Base-by-base conservation (phyloP, 208 protist genomes). In the Tritrichomonas foetus region DNA sequence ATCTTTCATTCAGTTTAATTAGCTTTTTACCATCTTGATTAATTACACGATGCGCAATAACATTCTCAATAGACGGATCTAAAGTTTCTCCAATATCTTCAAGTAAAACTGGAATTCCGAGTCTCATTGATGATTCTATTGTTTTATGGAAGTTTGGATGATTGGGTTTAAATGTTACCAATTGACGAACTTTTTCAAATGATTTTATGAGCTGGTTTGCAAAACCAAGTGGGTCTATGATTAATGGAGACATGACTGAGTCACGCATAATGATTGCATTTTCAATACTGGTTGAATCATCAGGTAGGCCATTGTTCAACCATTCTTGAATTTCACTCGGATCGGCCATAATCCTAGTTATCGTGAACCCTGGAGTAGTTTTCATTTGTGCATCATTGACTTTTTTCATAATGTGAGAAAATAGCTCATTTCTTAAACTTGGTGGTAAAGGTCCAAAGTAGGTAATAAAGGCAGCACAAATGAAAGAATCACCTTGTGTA, bases 391-490 rank as follows among this genome's bases (percentile, higher is more conserved):
- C 13, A 22, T 78, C 27, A 94, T 50, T 72, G 96, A 95, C 96
- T 94, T 66, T n/a, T 95, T 95, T 55, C 95, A 41, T 97, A 97
- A 99, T 72, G 95, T 57, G 0, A 72, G 84, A 93, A 41, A 98
- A 95, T 16, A 98, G 94, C 44, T 97, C 96, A 94, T 96, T 96
- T 89, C 98, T 97, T 96, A 97, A 98, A 92, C 94, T 95, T 27
- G 96, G 96, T 61, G 98, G 98, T 94, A 99, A 98, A 92, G 97
- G 96, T 75, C 98, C 98, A 84, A 96, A 97, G 96, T 99, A 99
- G 41, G 97, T 97, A 36, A 98, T 96, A 82, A 97, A 97, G 22
- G 98, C 98, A 93, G 98, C 97, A 27, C 97, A 95, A 69, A 99
- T 94, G 94, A 99, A 98, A 33, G 98, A 95, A 95, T 99, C 97